A percentile compares a stretch with the other conserved stretches of the same genome.
Conservation (phyloP, 306 rosid genomes). For the Amphicarpaea edgeworthii region DNA sequence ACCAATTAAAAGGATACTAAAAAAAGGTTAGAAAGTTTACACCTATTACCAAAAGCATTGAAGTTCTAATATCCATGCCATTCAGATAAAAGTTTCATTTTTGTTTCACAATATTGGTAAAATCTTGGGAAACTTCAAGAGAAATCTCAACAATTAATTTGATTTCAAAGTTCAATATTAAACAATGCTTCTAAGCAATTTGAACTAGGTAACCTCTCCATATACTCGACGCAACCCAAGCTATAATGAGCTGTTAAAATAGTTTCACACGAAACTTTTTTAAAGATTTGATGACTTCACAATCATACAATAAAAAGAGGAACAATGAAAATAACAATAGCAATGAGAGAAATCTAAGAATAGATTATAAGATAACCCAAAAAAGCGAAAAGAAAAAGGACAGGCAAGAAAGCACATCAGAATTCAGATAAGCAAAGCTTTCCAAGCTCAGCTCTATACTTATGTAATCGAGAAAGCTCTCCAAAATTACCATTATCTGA, state of each 20-base stretch:
- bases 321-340: neutral
- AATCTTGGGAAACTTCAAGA: neutral
- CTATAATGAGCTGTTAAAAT: neutral
- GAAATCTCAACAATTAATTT: constrained; percentile 12
- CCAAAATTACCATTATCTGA: constrained; percentile 25
- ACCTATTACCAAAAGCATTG: neutral
- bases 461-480: constrained; percentile 10
- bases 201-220: neutral
- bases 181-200: neutral
- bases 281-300: constrained; percentile 7
- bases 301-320: neutral
- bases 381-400: neutral
- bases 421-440: neutral
- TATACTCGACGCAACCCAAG: neutral
- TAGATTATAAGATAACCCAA: neutral
- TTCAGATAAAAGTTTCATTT: neutral
- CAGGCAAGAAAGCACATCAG: neutral
- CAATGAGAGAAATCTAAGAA: neutral
- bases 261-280: neutral
- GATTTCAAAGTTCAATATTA: neutral
- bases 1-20: neutral
- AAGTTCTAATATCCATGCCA: constrained; percentile 6
- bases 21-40: neutral
- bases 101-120: neutral
- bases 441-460: neutral